Conservation (phyloP, 495 filamentous ascomycete species). For the Penicillium parvum region DNA sequence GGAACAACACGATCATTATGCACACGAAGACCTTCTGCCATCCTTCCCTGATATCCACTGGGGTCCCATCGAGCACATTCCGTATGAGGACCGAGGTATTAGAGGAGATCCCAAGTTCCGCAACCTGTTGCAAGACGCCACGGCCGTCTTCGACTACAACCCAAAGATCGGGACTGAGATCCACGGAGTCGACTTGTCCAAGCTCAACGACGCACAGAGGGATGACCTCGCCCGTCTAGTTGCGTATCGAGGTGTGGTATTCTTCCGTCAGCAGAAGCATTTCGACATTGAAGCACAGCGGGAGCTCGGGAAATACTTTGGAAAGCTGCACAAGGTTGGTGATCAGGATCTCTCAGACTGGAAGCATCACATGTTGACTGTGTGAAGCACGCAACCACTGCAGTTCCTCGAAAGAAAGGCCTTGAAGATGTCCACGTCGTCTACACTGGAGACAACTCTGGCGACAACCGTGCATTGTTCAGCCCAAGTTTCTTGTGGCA, state of each 20-base stretch:
- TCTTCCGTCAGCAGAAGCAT: constrained; percentile 66
- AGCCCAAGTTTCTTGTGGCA: constrained; percentile 57
- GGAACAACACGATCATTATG: constrained; percentile 47
- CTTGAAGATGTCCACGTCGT: constrained; percentile 69
- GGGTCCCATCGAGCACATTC: constrained; percentile 45
- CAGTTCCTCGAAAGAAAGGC: constrained; percentile 52
- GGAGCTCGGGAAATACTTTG: constrained; percentile 62
- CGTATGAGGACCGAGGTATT: constrained; percentile 53
- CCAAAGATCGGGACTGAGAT: constrained; percentile 72
- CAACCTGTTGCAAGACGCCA: constrained; percentile 47
- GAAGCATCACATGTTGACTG: constrained; percentile 6
- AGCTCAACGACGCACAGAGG: constrained; percentile 63
- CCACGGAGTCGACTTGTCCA: constrained; percentile 61
- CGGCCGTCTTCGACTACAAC: constrained; percentile 56
- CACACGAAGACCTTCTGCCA: constrained; percentile 52
- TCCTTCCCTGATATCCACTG: constrained; percentile 54
- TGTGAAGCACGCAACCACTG: constrained; percentile 50
- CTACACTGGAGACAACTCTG: constrained; percentile 58
- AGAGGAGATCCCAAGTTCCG: constrained; percentile 51
- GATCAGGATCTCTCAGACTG: not conserved
- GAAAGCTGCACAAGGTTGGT: constrained; percentile 55
- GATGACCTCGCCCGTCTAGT: constrained; percentile 72
- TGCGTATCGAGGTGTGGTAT: constrained; percentile 66
- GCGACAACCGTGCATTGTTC: constrained; percentile 52
- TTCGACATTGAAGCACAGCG: constrained; percentile 64